Percentiles rank a stretch among this genome's conserved stretches.
Conservation (phyloP, 352 stramenopile genomes). For the Achlya hypogyna region DNA sequence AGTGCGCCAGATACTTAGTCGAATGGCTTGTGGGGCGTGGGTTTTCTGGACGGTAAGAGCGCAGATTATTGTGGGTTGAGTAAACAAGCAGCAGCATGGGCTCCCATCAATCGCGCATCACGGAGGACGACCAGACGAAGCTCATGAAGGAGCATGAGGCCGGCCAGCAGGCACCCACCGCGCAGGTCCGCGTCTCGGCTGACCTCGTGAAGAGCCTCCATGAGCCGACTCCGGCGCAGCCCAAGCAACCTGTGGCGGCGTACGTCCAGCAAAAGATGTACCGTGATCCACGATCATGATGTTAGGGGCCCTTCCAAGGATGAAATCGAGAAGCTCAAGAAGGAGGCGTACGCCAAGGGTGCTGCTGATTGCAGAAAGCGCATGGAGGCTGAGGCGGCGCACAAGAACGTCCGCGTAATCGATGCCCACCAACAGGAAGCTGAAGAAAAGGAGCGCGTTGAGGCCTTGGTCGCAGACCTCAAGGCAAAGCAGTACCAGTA, state of each 20-base stretch:
- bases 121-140: slow-evolving; percentile 21
- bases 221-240: background rate
- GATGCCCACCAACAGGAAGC: slow-evolving; percentile 59
- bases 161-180: background rate
- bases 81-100: slow-evolving; percentile 17
- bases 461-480: slow-evolving; percentile 67
- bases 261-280: background rate
- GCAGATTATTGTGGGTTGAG: background rate
- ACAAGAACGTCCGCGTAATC: slow-evolving; percentile 26
- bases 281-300: background rate
- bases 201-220: slow-evolving; percentile 10
- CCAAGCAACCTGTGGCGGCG: background rate
- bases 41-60: background rate
- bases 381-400: slow-evolving; percentile 30
- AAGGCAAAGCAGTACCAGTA: slow-evolving; percentile 72
- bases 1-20: background rate
- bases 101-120: slow-evolving; percentile 19
- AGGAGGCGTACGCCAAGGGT: slow-evolving; percentile 72
- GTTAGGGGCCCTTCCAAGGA: slow-evolving; percentile 4
- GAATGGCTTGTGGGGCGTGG: background rate
- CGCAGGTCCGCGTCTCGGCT: slow-evolving; percentile 15
- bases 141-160: slow-evolving; percentile 18
- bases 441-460: slow-evolving; percentile 51
- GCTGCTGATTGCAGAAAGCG: slow-evolving; percentile 62
- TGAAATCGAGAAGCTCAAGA: slow-evolving; percentile 46